Percentiles rank a stretch among this genome's conserved stretches.
phyloP scores from a whole-genome alignment of 805 yeast species.

The Suhomyces sp. region DNA sequence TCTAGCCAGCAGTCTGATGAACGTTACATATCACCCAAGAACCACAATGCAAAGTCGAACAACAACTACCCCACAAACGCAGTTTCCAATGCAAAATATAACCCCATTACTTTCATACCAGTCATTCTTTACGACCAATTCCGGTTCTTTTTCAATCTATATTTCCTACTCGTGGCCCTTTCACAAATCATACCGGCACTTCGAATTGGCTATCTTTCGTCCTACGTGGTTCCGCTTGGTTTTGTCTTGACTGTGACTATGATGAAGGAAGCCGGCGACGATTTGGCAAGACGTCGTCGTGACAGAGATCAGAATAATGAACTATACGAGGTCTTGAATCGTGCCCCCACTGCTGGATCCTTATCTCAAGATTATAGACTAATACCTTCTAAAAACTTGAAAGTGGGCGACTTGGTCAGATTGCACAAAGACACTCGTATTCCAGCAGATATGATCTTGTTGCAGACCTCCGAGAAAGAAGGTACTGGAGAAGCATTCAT shows the following conservation, averaged over 20 bases:
- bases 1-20: constrained; percentile 16
- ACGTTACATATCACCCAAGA: constrained; percentile 40
- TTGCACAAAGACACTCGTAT: constrained; percentile 79
- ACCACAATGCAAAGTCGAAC: constrained; percentile 19
- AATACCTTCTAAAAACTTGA: constrained; percentile 55
- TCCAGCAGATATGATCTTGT: constrained; percentile 88
- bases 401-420: constrained; percentile 82
- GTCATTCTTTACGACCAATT: constrained; percentile 90
- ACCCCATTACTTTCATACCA: constrained; percentile 84
- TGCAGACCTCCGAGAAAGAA: constrained; percentile 72
- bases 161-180: constrained; percentile 87
- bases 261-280: constrained; percentile 95
- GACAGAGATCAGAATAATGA: constrained; percentile 89
- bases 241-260: constrained; percentile 91
- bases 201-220: constrained; percentile 88
- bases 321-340: constrained; percentile 62
- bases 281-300: constrained; percentile 82
- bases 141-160: constrained; percentile 92
- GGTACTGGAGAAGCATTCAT: constrained; percentile 83
- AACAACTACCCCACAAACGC: constrained; percentile 55
- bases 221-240: constrained; percentile 90
- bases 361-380: constrained; percentile 25
- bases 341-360: constrained; percentile 12
- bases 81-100: constrained; percentile 91
- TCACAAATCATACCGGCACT: constrained; percentile 88